Base-by-base conservation (phyloP, 495 filamentous ascomycete genomes). In the Aspergillus bridgeri region DNA sequence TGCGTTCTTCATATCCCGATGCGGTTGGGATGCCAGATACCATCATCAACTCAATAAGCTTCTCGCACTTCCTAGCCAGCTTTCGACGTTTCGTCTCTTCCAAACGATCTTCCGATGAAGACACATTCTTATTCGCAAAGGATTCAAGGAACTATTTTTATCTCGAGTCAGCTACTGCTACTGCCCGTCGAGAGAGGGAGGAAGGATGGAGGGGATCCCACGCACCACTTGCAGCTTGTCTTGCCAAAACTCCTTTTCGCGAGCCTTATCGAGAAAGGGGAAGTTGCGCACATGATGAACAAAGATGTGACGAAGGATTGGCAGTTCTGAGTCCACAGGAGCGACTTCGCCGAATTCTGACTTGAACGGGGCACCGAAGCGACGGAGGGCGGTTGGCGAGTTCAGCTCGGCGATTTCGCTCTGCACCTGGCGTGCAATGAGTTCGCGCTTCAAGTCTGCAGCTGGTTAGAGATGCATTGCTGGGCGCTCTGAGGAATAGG, bases 241-340 rank as follows among this genome's bases (percentile, higher is more conserved):
- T 75, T 98, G 94, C 94, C 94, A 98, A 65, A 98, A 98, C 70
- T 98, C 93, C 81, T 96, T 96, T 81, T 98, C 94, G 60, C 83
- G 88, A 22, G 94, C 94, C 79, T 92, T 88, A 70, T 98, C 90
- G 52, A 98, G 81, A 68, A 98, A 98, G 0, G 94, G 94, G 62
- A 98, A 98, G 62, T 98, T 96, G 55, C 94, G 89, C 58, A 98
- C 85, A 84, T 98, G 92, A 66, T 98, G 89, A 45, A 98, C 95
- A 72, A 98, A 98, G 65, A 98, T 96, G 71, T 96, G 98, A 58
- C 94, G 84, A 56, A 98, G 79, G 51, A 98, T 89, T 20, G 94
- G 94, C 13, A 98, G 80, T 60, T 98, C 94, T 9, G 90, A 96
- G 68, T 98, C 95, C 18, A 96, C 83, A 6, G 94, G 94, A 11